These are phyloP conservation scores for Colletotrichum tanaceti DNA, from an alignment of 2,329 filamentous ascomycete species.

Conservation along the genomic window DNA sequence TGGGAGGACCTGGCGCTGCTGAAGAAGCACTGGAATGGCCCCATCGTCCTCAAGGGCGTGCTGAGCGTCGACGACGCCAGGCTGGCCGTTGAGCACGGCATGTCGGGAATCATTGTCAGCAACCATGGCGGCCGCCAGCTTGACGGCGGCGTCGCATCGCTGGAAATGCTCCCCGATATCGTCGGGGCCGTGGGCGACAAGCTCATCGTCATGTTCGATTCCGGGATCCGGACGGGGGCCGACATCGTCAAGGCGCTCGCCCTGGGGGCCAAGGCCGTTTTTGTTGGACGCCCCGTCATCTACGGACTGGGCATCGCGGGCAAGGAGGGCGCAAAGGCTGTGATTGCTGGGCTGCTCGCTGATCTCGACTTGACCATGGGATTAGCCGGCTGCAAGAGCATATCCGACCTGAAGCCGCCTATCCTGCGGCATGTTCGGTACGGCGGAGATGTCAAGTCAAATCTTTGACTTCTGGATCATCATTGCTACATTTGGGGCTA, in stretches of 20 bases:
- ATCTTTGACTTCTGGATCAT: conserved; percentile 42
- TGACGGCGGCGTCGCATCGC: conserved; percentile 60
- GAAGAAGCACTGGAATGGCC: conserved; percentile 70
- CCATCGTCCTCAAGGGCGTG: conserved; percentile 59
- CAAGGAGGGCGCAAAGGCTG: conserved; percentile 64
- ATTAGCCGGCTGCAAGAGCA: conserved; percentile 60
- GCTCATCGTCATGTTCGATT: conserved; percentile 72
- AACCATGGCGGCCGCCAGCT: conserved; percentile 69
- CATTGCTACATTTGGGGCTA: conserved; percentile 7
- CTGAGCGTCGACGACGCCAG: conserved; percentile 48
- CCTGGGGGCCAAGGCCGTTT: conserved; percentile 67
- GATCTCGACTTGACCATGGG: conserved; percentile 69
- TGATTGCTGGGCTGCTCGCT: conserved; percentile 61
- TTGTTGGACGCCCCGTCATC: conserved; percentile 62
- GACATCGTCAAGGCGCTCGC: conserved; percentile 71
- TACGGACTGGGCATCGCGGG: conserved; percentile 61
- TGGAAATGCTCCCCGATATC: conserved; percentile 68
- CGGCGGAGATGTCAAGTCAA: conserved; percentile 49
- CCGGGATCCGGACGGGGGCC: conserved; percentile 67
- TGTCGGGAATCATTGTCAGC: conserved; percentile 69
- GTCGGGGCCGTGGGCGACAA: conserved; percentile 69
- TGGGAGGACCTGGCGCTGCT: conserved; percentile 73
- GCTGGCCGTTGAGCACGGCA: conserved; percentile 63
- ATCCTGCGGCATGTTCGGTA: conserved; percentile 51
- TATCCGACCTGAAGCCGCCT: conserved; percentile 51